These are phyloP conservation scores for Physcomitrium patens DNA, from an alignment of 225 moss, liverwort and hornwort species.

Conservation along the genomic window DNA sequence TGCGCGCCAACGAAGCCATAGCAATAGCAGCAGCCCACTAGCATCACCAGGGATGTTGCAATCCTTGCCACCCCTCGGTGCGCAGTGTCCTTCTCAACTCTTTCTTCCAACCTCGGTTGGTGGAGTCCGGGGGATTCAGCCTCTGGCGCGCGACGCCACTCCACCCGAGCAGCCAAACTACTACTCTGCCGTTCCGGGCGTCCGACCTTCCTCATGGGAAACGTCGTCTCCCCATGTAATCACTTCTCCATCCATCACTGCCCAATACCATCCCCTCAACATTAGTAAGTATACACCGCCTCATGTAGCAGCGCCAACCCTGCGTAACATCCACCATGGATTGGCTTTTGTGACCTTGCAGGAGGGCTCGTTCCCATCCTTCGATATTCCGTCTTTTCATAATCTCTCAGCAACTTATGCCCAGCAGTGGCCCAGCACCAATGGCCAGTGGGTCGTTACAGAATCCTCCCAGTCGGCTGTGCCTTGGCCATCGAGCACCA, in stretches of 20 bases:
- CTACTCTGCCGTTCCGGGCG: not conserved
- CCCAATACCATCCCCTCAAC: not conserved
- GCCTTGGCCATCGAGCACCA: conserved; percentile 12
- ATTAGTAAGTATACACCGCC: not conserved
- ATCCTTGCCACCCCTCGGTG: not conserved
- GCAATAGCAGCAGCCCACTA: conserved; percentile 21
- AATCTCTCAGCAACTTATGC: not conserved
- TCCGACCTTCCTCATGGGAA: not conserved
- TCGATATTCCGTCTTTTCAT: conserved; percentile 12
- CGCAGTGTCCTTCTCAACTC: not conserved
- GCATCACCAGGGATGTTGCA: not conserved
- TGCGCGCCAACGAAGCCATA: conserved; percentile 5
- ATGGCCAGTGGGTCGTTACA: not conserved
- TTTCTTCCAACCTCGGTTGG: not conserved
- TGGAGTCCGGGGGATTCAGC: not conserved
- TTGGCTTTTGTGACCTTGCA: not conserved
- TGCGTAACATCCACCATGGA: not conserved
- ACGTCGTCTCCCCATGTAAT: not conserved
- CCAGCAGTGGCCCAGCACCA: conserved; percentile 18
- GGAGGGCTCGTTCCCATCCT: conserved; percentile 4
- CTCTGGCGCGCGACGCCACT: not conserved
- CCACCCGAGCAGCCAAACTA: not conserved
- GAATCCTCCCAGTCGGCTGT: not conserved
- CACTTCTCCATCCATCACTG: not conserved
- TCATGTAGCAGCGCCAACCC: not conserved